phyloP scores from a whole-genome alignment of 352 stramenopile genomes.

The Phytophthora hibernalis region DNA sequence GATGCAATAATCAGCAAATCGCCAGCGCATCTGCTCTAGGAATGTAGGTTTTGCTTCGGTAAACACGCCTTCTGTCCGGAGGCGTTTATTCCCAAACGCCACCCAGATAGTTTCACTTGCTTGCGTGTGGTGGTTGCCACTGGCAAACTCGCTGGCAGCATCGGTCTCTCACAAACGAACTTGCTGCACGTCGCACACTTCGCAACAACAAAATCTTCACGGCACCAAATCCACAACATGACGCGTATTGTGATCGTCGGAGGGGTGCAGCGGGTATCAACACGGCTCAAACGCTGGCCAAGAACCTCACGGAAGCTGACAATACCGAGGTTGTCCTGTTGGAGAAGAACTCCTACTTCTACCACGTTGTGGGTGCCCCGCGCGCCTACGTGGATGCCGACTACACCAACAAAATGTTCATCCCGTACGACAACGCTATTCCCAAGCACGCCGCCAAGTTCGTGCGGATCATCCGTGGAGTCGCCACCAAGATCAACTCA shows the following conservation, averaged over 20 bases:
- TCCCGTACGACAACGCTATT: slow-evolving; percentile 72
- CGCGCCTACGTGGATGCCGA: slow-evolving; percentile 60
- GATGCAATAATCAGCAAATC: background rate
- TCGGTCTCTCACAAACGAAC: slow-evolving; percentile 3
- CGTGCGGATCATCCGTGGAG: slow-evolving; percentile 47
- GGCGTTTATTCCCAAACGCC: no score
- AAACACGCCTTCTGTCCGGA: no score
- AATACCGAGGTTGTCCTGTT: slow-evolving; percentile 59
- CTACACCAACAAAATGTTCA: slow-evolving; percentile 67
- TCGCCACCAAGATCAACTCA: slow-evolving; percentile 40
- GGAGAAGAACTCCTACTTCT: slow-evolving; percentile 64
- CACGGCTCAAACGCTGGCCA: slow-evolving; percentile 47
- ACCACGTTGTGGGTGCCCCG: slow-evolving; percentile 53
- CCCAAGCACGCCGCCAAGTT: slow-evolving; percentile 39
- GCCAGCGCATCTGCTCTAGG: background rate
- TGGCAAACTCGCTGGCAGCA: no score
- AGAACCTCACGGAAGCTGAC: slow-evolving; percentile 43
- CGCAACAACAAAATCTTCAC: background rate
- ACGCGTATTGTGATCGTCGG: slow-evolving; percentile 64
- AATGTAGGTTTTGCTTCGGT: slow-evolving; percentile 6
- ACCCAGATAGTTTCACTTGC: no score
- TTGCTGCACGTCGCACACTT: background rate
- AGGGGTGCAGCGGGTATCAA: slow-evolving; percentile 58
- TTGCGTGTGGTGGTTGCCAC: no score
- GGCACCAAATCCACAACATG: slow-evolving; percentile 21